A percentile compares a stretch with the other conserved stretches of the same genome.
phyloP scores from a whole-genome alignment of 345 rosid genomes.

The Carallia pectinifolia region DNA sequence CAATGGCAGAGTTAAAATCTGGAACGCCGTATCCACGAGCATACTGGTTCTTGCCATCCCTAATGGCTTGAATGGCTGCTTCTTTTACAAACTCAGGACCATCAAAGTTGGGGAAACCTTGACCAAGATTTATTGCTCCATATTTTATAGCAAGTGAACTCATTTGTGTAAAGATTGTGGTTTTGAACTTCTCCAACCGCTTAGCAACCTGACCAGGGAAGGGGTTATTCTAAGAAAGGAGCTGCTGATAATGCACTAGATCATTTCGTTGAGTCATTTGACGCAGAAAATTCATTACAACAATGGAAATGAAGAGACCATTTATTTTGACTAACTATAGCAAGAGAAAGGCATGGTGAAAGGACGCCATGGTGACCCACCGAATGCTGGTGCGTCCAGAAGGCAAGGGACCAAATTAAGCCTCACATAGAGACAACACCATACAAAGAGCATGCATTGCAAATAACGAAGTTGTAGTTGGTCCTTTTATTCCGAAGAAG shows the following conservation, averaged over 20 bases:
- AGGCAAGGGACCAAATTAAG: not conserved
- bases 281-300: not conserved
- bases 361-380: not conserved
- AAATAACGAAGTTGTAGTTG: too few species aligned
- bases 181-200: constrained; percentile 93
- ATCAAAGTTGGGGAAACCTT: constrained; percentile 96
- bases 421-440: not conserved
- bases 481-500: too few species aligned
- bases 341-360: not conserved
- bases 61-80: constrained; percentile 88
- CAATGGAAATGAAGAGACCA: not conserved
- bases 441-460: too few species aligned
- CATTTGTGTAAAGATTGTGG: constrained; percentile 94
- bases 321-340: not conserved
- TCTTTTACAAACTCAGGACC: constrained; percentile 96
- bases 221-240: not conserved
- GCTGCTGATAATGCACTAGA: not conserved
- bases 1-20: constrained; percentile 67
- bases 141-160: constrained; percentile 75
- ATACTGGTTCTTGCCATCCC: constrained; percentile 89
- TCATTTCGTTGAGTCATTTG: not conserved
- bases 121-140: constrained; percentile 92
- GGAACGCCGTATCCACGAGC: constrained; percentile 87
- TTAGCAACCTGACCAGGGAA: constrained; percentile 57
- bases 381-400: not conserved